Base-by-base conservation (phyloP, 2,329 filamentous ascomycete species). In the Metarhizium guizhouense region DNA sequence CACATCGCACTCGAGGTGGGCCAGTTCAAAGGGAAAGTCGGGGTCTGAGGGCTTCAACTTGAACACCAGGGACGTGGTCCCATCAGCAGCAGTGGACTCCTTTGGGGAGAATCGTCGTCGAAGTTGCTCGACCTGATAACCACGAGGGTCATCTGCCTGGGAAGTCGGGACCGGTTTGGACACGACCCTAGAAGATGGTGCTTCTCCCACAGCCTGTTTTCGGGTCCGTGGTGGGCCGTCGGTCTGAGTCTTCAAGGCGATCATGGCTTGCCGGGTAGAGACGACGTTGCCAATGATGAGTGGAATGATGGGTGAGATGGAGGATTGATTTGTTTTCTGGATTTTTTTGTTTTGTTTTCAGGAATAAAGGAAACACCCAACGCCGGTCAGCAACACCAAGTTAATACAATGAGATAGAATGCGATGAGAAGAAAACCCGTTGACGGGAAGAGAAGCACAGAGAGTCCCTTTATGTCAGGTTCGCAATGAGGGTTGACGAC, bases 1-100 rank as follows among this genome's bases (percentile, higher is more conserved):
- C 42, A 94, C 72, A 47, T 82, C 76, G 66, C 87, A 92, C 45
- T 87, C 77, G 36, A 94, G 74, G 43, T 79, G 74, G 30, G 83
- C 78, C 65, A 93, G 74, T 58, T 91, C 87, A 68, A 89, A 93
- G 1, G 89, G 87, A 63, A 94, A 93, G 65, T 94, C 89, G 0
- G 89, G 89, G 66, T 94, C 89, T 6, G 88, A 90, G 5, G 89
- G 89, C 13, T 72, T 72, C 58, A 94, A 72, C 53, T 76, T 81
- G 68, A 93, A 88, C 10, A 75, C 71, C 43, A 92, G 70, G 16
- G 80, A 76, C 0, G 81, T 82, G 3, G 75, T 76, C 51, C 80
- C 77, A 57, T 78, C 69, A 6, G 68, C 65, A 3, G 74, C 63
- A 14, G 64, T 71, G 11, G 71, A 69, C 58, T 80, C 74, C 51